phyloP scores from a whole-genome alignment of 2,329 filamentous ascomycete species.

The Leptographium flavum region DNA sequence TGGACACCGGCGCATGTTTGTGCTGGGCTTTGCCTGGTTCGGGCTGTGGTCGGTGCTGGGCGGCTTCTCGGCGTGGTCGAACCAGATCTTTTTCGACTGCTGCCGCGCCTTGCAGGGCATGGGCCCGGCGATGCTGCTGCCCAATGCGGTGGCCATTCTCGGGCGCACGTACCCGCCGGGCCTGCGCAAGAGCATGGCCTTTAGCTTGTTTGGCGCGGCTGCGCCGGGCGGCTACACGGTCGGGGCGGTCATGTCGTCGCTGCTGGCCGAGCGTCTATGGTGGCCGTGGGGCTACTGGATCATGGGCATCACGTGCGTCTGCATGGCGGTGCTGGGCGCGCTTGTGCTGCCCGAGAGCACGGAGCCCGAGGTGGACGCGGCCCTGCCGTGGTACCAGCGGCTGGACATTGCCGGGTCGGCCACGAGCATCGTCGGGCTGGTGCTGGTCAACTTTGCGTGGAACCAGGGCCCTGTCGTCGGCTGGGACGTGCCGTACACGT shows the following conservation, averaged over 20 bases:
- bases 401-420: slow-evolving; percentile 9
- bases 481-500: slow-evolving; percentile 10
- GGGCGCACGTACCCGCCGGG: slow-evolving; percentile 43
- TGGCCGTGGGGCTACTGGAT: slow-evolving; percentile 26
- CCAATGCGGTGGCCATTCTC: slow-evolving; percentile 49
- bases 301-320: slow-evolving; percentile 8
- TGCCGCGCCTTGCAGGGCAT: slow-evolving; percentile 43
- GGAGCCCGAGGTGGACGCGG: background rate
- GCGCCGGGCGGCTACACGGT: slow-evolving; percentile 25
- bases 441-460: slow-evolving; percentile 13
- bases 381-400: background rate
- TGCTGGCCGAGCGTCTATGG: slow-evolving; percentile 20
- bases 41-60: slow-evolving; percentile 52
- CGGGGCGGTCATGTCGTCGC: slow-evolving; percentile 21
- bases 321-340: slow-evolving; percentile 8
- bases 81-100: slow-evolving; percentile 34
- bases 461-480: slow-evolving; percentile 11
- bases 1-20: slow-evolving; percentile 44
- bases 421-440: slow-evolving; percentile 6
- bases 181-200: slow-evolving; percentile 43
- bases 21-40: slow-evolving; percentile 47
- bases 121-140: slow-evolving; percentile 47
- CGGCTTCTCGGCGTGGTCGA: slow-evolving; percentile 29
- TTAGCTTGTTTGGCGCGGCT: slow-evolving; percentile 33
- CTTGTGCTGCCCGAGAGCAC: slow-evolving; percentile 14